Evolutionary conservation across 306 rosid species (phyloP).

Genomic region (Quercus parvula): DNA sequence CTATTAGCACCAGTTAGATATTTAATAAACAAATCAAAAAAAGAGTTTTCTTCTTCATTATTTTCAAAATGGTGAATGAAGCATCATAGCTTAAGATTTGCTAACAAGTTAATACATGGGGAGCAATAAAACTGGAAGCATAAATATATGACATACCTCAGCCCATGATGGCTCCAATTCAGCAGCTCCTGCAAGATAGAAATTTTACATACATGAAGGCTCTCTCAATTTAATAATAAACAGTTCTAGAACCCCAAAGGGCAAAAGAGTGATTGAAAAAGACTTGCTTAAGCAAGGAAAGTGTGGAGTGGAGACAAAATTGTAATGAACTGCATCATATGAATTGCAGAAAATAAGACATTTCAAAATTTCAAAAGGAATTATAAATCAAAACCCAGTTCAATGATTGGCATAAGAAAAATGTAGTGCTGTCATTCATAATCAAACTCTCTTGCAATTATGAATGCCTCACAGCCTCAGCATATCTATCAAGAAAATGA

Average conservation of each 20-base stretch:
- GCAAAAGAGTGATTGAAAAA: background rate
- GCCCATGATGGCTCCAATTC: constrained; percentile 92
- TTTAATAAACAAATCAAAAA: background rate
- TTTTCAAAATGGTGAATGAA: background rate
- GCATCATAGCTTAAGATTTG: background rate
- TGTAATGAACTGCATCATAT: background rate
- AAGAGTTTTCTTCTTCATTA: background rate
- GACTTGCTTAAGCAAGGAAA: background rate
- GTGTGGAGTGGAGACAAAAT: background rate
- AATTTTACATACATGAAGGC: constrained; percentile 4
- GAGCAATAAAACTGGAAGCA: background rate
- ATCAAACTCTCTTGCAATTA: background rate
- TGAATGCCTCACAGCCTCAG: background rate
- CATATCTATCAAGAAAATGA: background rate
- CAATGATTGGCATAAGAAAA: background rate
- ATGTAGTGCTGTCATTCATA: background rate
- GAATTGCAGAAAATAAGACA: background rate
- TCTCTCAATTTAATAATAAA: constrained; percentile 2
- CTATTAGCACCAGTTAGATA: background rate
- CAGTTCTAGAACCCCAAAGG: background rate
- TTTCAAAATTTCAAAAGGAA: background rate
- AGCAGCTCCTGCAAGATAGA: constrained; percentile 65
- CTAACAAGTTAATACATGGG: background rate
- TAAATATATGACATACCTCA: constrained; percentile 50
- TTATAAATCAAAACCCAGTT: background rate